Percentiles rank a stretch among this genome's conserved stretches.
Evolutionary conservation across 192 early-diverging fungal species (phyloP).

Genomic region (Entomortierella lignicola): DNA sequence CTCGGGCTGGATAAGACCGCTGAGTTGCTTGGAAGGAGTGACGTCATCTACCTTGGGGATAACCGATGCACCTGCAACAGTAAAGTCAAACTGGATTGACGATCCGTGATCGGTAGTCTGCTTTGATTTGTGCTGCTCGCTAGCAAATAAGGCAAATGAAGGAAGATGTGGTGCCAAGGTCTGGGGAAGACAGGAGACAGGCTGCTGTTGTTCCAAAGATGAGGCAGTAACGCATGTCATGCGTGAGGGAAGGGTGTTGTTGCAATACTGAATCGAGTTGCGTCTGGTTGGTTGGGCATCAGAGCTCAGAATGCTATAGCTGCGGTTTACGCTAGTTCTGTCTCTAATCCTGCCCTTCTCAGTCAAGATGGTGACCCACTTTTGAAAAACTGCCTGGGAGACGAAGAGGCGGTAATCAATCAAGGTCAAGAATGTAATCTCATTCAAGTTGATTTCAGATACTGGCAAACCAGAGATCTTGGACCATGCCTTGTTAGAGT

Average conservation of each 20-base stretch:
- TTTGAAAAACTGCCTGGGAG: slow-evolving; percentile 64
- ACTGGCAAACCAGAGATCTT: slow-evolving; percentile 83
- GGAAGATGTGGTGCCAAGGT: slow-evolving; percentile 23
- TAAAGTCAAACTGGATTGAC: slow-evolving; percentile 36
- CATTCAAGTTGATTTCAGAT: slow-evolving; percentile 82
- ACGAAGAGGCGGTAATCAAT: slow-evolving; percentile 84
- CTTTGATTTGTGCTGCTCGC: slow-evolving; percentile 28
- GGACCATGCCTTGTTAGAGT: slow-evolving; percentile 87
- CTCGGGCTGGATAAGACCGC: slow-evolving; percentile 34
- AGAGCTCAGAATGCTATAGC: slow-evolving; percentile 2
- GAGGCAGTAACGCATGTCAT: slow-evolving; percentile 54
- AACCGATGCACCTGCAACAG: slow-evolving; percentile 9
- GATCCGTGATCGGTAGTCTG: slow-evolving; percentile 3
- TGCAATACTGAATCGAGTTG: slow-evolving; percentile 54
- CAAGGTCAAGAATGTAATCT: slow-evolving; percentile 79
- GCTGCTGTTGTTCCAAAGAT: slow-evolving; percentile 40
- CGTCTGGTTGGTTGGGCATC: slow-evolving; percentile 21
- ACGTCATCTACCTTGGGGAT: slow-evolving; percentile 10
- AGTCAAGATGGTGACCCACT: slow-evolving; percentile 67
- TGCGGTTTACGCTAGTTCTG: slow-evolving; percentile 12
- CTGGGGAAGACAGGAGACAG: background rate
- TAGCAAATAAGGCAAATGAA: slow-evolving; percentile 42
- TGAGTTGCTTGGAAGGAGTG: background rate
- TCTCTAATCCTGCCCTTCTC: slow-evolving; percentile 40
- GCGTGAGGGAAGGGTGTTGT: slow-evolving; percentile 45